Conservation (phyloP, 306 rosid species). For the Lupinus albus region DNA sequence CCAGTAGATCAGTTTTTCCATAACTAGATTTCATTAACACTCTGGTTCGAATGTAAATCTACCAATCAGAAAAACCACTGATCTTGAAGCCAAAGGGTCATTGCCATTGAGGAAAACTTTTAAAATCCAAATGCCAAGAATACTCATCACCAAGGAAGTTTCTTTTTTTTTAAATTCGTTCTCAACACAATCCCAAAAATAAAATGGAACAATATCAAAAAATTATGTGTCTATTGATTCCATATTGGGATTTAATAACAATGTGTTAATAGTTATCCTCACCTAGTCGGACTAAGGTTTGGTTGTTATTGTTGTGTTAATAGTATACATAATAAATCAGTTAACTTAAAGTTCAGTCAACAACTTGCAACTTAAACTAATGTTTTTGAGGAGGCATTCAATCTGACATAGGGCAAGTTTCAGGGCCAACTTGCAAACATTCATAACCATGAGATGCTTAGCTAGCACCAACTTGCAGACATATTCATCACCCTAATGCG, state of each 20-base stretch:
- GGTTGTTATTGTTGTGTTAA: no score
- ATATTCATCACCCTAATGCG: constrained; percentile 4
- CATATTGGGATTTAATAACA: not conserved
- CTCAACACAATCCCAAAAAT: constrained; percentile 6
- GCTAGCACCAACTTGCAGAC: constrained; percentile 3
- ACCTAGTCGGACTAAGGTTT: no score
- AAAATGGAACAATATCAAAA: not conserved
- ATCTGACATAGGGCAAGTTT: no score
- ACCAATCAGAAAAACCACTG: constrained; percentile 12
- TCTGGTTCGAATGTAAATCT: constrained; percentile 7
- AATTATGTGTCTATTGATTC: not conserved
- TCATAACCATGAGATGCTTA: not conserved
- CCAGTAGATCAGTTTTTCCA: constrained; percentile 9
- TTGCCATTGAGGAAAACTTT: not conserved
- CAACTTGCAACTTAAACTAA: not conserved
- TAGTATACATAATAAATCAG: not conserved
- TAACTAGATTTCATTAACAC: not conserved
- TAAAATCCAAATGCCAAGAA: constrained; percentile 26
- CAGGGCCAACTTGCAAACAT: no score
- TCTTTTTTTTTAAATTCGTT: not conserved
- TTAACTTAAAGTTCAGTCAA: not conserved
- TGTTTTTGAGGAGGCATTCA: not conserved
- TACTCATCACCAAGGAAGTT: not conserved
- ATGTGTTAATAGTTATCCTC: not conserved
- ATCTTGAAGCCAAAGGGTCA: constrained; percentile 24